Evolutionary conservation across 768 basidiomycete species (phyloP).

Genomic region (Nidularia pulvinata): DNA sequence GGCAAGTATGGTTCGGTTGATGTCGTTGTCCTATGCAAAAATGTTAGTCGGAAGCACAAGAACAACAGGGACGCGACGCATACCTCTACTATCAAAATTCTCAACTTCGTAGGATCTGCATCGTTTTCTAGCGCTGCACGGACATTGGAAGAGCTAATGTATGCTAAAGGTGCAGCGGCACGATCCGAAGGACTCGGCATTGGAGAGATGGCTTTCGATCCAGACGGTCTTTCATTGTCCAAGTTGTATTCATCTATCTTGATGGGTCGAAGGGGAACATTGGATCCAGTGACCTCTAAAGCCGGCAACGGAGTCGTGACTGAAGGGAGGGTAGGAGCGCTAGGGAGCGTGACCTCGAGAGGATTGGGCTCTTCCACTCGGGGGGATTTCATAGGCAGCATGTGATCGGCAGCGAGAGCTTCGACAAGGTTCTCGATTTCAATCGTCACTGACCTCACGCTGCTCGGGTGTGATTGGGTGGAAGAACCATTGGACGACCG

Average conservation of each 20-base stretch:
- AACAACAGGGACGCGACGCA: constrained; percentile 4
- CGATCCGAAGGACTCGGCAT: too few species aligned
- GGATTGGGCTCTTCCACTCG: not conserved
- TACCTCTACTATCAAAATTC: constrained; percentile 72
- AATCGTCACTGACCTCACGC: constrained; percentile 12
- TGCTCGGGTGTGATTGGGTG: constrained; percentile 23
- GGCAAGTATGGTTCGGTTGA: constrained; percentile 70
- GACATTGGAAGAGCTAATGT: not conserved
- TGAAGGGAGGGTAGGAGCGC: constrained; percentile 2
- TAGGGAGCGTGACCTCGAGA: not conserved
- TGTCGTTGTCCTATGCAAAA: constrained; percentile 59
- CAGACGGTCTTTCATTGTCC: too few species aligned
- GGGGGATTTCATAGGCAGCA: constrained; percentile 10
- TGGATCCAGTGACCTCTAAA: constrained; percentile 20
- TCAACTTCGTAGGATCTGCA: constrained; percentile 20
- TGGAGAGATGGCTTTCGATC: too few species aligned
- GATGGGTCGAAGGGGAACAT: constrained; percentile 27
- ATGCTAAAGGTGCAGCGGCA: not conserved
- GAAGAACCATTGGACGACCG: constrained; percentile 11
- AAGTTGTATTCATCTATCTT: constrained; percentile 31
- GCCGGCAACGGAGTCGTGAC: constrained; percentile 7
- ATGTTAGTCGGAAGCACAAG: not conserved
- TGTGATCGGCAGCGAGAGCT: constrained; percentile 37
- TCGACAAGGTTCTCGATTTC: constrained; percentile 49
- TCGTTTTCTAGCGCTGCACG: not conserved